Evolutionary conservation across 768 basidiomycete genomes (phyloP).

Genomic region (Coprinopsis cinerea): DNA sequence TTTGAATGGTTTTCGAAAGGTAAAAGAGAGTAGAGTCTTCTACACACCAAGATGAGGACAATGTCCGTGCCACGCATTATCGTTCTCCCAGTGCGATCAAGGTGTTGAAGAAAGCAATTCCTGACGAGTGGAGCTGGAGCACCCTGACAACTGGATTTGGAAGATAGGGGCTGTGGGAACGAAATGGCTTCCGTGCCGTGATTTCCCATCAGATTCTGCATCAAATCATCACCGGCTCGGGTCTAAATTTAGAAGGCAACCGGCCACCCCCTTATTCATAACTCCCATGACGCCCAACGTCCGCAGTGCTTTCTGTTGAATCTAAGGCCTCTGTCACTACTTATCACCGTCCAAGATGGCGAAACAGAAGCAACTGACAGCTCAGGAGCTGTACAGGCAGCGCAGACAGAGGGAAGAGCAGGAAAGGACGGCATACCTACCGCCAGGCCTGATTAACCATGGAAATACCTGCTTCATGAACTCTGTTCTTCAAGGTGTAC

Average conservation of each 20-base stretch:
- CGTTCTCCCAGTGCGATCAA: background rate
- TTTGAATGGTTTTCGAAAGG: background rate
- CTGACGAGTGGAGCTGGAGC: background rate
- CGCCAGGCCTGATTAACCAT: conserved; percentile 74
- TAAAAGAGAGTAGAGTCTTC: background rate
- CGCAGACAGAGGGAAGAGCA: conserved; percentile 56
- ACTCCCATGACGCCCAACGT: too few relatives aligned
- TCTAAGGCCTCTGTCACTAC: too few relatives aligned
- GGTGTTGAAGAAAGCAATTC: background rate
- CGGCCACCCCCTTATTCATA: too few relatives aligned
- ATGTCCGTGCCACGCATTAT: background rate
- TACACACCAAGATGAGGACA: background rate
- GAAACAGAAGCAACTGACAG: conserved; percentile 48
- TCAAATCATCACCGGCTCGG: too few relatives aligned
- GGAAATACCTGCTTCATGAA: conserved; percentile 97
- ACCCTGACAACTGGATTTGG: background rate
- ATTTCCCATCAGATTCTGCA: too few relatives aligned
- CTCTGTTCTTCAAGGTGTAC: conserved; percentile 83
- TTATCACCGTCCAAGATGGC: too few relatives aligned
- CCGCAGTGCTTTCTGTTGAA: too few relatives aligned
- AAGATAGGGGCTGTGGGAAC: background rate
- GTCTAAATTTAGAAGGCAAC: too few relatives aligned
- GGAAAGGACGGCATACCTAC: conserved; percentile 54
- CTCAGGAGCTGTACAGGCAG: conserved; percentile 59
- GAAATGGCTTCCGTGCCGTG: too few relatives aligned